Percentiles rank a stretch among this genome's conserved stretches.
These are phyloP conservation scores for Anisodus tanguticus DNA, from an alignment of 257 asterid genomes.

Conservation along the genomic window DNA sequence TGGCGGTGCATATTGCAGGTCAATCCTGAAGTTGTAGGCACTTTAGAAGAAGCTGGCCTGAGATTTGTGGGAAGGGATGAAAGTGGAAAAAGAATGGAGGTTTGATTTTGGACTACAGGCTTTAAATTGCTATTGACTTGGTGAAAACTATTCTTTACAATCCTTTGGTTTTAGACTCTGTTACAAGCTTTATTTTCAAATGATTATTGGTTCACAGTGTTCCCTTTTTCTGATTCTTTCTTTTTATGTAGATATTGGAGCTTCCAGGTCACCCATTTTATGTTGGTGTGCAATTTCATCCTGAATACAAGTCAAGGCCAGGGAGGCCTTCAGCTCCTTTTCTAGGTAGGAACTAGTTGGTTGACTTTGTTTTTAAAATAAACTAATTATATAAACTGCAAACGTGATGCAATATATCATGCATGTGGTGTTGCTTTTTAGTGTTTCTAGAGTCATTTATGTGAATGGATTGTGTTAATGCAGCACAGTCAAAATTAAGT, in stretches of 20 bases:
- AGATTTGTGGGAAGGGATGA: constrained; percentile 94
- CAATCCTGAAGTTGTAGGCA: constrained; percentile 73
- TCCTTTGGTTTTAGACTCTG: constrained; percentile 9
- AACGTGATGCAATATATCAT: background rate
- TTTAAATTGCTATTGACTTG: constrained; percentile 17
- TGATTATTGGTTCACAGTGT: background rate
- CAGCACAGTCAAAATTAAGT: background rate
- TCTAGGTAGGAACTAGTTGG: constrained; percentile 17
- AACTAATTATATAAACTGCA: background rate
- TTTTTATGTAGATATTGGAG: constrained; percentile 32
- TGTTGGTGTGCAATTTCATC: constrained; percentile 36
- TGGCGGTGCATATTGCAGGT: constrained; percentile 57
- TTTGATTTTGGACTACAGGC: constrained; percentile 38
- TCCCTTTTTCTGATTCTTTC: background rate
- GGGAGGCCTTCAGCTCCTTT: constrained; percentile 34
- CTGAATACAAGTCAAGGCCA: constrained; percentile 34
- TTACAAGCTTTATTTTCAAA: background rate
- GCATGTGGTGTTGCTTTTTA: background rate
- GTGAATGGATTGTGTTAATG: background rate
- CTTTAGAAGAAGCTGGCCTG: constrained; percentile 75
- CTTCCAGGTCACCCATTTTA: constrained; percentile 30
- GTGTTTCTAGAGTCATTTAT: constrained; percentile 13
- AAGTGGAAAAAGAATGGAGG: constrained; percentile 95
- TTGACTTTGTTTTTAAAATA: background rate
- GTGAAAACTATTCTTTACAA: constrained; percentile 15